Evolutionary conservation across 805 yeast genomes (phyloP), one percentile per base, ranked within the genome.

Genomic region (Ogataea paradorogensis): DNA sequence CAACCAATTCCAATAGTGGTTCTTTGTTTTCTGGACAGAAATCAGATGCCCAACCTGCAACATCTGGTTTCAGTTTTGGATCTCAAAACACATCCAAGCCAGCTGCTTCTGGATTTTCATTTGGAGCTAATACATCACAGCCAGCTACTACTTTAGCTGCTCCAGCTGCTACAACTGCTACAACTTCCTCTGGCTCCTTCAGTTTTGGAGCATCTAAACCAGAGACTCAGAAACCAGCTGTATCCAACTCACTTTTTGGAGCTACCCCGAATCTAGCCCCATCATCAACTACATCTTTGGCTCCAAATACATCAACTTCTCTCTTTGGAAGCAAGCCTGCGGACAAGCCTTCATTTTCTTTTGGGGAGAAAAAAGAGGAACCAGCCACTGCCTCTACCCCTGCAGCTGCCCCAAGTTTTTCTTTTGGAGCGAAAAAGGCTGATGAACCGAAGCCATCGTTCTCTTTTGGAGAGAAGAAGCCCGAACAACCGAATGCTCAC

Each of bases 401-500:
- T 22, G 15, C 36, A 5, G 4, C 36, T 33, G 3, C 28, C 3
- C 10, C 33, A 14, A n/a, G 21, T 5, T 15, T 20, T 15, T 20
- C 15, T 7, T 29, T 29, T 10, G 31, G 31, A 3, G 28, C 28
- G n/a, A 26, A 26, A 8, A 8, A 11, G 4, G 28, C 13, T 26
- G 13, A 13, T 13, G 13, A 26, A 13, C 28, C 28, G 5, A 26
- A 26, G 8, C 31, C 31, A 15, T 8, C 43, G 11, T 35, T 43
- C 18, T 38, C 46, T 9, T 35, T 38, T 16, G 46, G 42, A 1
- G 47, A 27, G 1, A 46, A 42, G 18, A 50, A 50, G 18, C 13
- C 23, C 5, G 27, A 42, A 15, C 45, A 33, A 7, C 37, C 41
- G 15, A 41, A 42, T 21, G 45, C 50, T n/a, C 32, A 44, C 10